Percentiles rank a stretch among this genome's conserved stretches.
Conservation (phyloP, 116 monocot genomes). For the Phalaenopsis hybrid region DNA sequence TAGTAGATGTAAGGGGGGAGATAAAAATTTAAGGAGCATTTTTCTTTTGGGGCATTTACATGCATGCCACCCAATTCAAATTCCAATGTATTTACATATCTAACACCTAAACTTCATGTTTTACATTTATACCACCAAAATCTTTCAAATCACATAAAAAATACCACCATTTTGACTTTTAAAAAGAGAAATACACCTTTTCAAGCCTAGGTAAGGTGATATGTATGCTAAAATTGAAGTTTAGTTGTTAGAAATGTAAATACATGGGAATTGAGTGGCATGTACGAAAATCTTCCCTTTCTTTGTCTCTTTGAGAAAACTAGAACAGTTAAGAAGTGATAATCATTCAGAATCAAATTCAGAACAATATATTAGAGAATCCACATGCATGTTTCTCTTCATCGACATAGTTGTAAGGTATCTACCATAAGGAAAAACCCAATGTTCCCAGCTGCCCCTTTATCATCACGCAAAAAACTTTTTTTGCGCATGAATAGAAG, state of each 20-base stretch:
- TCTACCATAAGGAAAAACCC: neutral
- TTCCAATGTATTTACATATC: too few species aligned
- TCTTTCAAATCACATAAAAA: too few species aligned
- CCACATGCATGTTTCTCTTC: neutral
- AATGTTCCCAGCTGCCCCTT: neutral
- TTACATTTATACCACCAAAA: too few species aligned
- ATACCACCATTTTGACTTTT: too few species aligned
- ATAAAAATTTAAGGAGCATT: neutral
- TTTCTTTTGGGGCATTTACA: too few species aligned
- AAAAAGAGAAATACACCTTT: too few species aligned
- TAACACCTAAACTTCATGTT: too few species aligned
- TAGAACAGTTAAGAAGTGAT: neutral
- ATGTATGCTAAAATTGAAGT: too few species aligned
- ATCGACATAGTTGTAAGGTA: neutral
- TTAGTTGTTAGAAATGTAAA: too few species aligned
- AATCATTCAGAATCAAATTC: neutral
- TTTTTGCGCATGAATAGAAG: neutral
- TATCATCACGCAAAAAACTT: neutral
- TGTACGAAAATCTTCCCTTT: neutral
- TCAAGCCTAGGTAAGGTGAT: too few species aligned
- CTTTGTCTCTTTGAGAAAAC: neutral
- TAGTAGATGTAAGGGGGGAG: neutral
- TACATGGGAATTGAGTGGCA: too few species aligned
- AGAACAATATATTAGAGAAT: neutral
- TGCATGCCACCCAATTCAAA: too few species aligned